Base-by-base conservation (phyloP, 1,284 basidiomycete genomes). In the Golubevia pallescens region DNA sequence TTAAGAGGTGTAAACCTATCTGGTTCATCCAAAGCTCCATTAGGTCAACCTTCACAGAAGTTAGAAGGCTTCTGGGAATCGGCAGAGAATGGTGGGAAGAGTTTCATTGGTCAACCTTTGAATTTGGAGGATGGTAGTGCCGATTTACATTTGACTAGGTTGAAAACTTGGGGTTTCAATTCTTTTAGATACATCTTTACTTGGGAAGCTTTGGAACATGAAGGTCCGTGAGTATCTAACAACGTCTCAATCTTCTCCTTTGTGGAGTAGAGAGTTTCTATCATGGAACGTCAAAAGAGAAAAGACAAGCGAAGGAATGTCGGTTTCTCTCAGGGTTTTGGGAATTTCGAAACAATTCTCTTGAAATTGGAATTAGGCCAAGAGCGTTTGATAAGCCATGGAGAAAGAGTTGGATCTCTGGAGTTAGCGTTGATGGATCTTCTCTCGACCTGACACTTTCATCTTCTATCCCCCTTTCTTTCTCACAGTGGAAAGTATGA, bases 201-300 rank as follows among this genome's bases (percentile, higher is more conserved):
- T 10, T 82, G 80, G 80, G 80, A 82, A 60, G 76, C 80, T 1
- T 61, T 82, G 62, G 80, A 82, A 60, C 80, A 80, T 57, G 54
- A 62, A 2, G 80, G 80, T 19, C 80, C 80, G 16, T 65, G 59
- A 60, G 63, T 61, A 2, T 57, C n/a, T 28, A 28, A 28, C 28
- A 28, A 28, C 28, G 28, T 28, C 28, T 28, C 28, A 28, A 28
- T 28, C 28, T 28, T 28, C 28, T 28, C 28, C 28, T 28, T 28
- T 28, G 28, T 28, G 28, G 28, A 28, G 28, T 28, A 28, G 28
- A 28, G 28, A 28, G 28, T n/a, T n/a, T n/a, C n/a, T n/a, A n/a
- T n/a, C n/a, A n/a, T n/a, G n/a, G n/a, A n/a, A n/a, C n/a, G n/a
- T n/a, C n/a, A n/a, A n/a, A n/a, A n/a, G n/a, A n/a, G n/a, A n/a